Conservation (phyloP, 495 filamentous ascomycete species). For the Pyrenula massariospora region DNA sequence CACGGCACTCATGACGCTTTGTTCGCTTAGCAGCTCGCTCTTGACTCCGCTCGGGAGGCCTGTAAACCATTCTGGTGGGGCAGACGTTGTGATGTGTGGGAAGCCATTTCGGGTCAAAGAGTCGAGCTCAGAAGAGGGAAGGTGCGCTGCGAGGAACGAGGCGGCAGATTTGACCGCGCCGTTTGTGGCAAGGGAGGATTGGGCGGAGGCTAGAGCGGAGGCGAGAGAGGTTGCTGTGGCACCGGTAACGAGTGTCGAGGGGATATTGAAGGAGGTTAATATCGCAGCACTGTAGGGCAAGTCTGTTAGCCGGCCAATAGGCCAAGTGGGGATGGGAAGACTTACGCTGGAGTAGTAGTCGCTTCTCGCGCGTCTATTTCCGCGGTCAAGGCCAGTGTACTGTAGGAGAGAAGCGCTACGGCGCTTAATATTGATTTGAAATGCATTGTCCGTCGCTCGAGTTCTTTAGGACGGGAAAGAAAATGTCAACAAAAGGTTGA, state of each 20-base stretch:
- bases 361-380: neutral
- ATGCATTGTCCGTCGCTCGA: neutral
- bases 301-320: neutral
- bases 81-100: conserved; percentile 1
- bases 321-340: neutral
- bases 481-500: too few species aligned
- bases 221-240: conserved; percentile 5
- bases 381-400: neutral
- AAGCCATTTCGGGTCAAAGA: neutral
- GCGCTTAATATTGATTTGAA: neutral
- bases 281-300: neutral
- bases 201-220: conserved; percentile 1
- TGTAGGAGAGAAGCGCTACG: neutral
- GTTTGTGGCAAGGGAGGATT: neutral
- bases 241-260: conserved; percentile 2
- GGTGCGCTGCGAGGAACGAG: neutral
- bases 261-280: neutral
- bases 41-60: conserved; percentile 3
- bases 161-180: neutral
- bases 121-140: neutral
- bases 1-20: neutral
- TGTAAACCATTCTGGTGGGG: conserved; percentile 4
- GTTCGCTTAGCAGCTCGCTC: conserved; percentile 2
- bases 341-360: neutral
- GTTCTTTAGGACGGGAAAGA: too few species aligned